phyloP scores from a whole-genome alignment of 2,329 filamentous ascomycete genomes.

The Aspergillus sp. region DNA sequence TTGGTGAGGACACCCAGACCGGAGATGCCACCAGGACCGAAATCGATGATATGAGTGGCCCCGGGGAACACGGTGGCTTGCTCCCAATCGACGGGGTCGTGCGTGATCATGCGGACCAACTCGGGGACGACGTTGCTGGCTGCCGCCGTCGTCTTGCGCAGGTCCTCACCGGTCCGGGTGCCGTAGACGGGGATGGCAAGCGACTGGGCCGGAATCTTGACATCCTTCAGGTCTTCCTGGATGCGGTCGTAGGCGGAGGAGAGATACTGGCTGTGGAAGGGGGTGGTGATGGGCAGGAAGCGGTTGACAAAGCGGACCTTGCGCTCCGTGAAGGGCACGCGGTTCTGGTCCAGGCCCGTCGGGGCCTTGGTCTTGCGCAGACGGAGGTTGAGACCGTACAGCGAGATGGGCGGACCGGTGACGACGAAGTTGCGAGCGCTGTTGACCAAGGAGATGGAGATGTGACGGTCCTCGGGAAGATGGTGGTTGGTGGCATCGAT shows the following conservation, averaged over 20 bases:
- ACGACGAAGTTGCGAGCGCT: conserved; percentile 96
- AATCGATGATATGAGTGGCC: conserved; percentile 92
- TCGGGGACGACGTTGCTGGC: conserved; percentile 81
- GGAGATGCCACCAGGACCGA: conserved; percentile 92
- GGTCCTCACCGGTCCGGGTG: conserved; percentile 79
- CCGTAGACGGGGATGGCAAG: conserved; percentile 82
- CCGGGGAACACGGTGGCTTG: conserved; percentile 81
- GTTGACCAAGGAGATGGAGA: conserved; percentile 91
- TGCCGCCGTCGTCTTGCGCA: conserved; percentile 59
- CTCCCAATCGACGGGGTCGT: conserved; percentile 93
- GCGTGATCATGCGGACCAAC: conserved; percentile 85
- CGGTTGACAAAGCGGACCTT: conserved; percentile 96
- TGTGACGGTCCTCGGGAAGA: conserved; percentile 83
- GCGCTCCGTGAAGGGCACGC: conserved; percentile 87
- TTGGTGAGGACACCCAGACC: conserved; percentile 93
- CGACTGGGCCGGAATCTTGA: conserved; percentile 63
- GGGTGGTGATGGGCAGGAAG: conserved; percentile 93
- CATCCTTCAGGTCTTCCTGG: conserved; percentile 73
- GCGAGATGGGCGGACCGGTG: conserved; percentile 86
- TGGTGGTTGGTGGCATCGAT: conserved; percentile 97
- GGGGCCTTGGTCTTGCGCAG: conserved; percentile 94
- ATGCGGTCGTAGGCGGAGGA: conserved; percentile 72
- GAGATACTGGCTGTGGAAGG: conserved; percentile 96
- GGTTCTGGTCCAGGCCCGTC: conserved; percentile 92
- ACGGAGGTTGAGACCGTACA: conserved; percentile 92